These are phyloP conservation scores for Udeniomyces megalosporus DNA, from an alignment of 768 basidiomycete species.

Conservation along the genomic window DNA sequence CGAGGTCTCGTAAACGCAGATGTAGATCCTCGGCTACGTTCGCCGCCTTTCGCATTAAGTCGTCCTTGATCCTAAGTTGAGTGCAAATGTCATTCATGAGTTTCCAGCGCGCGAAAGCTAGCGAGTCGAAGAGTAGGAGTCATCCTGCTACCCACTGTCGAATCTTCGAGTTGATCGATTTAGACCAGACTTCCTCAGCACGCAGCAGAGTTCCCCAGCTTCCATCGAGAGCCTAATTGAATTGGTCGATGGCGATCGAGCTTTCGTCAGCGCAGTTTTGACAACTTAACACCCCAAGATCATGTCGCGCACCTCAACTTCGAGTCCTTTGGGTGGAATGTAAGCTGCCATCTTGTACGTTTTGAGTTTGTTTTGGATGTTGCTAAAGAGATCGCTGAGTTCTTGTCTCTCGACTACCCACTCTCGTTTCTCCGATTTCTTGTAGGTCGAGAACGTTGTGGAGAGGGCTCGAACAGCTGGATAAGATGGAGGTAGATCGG, in stretches of 20 bases:
- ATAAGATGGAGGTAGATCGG: slow-evolving; percentile 43
- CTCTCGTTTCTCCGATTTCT: slow-evolving; percentile 62
- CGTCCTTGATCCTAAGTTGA: slow-evolving; percentile 27
- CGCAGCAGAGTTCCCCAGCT: slow-evolving; percentile 58
- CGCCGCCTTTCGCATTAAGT: slow-evolving; percentile 25
- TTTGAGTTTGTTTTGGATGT: slow-evolving; percentile 81
- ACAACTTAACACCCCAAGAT: neutral
- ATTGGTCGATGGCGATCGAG: too few relatives aligned
- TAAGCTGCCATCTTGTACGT: slow-evolving; percentile 81
- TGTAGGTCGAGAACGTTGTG: slow-evolving; percentile 57
- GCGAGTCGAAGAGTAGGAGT: too few relatives aligned
- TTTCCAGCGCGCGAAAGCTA: neutral
- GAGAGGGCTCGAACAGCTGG: slow-evolving; percentile 63
- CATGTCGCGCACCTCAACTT: slow-evolving; percentile 37
- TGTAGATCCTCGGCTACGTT: slow-evolving; percentile 25
- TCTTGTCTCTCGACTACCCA: slow-evolving; percentile 89
- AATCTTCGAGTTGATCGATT: slow-evolving; percentile 76
- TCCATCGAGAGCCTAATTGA: slow-evolving; percentile 38
- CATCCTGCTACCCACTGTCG: slow-evolving; percentile 64
- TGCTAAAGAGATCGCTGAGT: slow-evolving; percentile 68
- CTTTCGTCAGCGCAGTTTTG: too few relatives aligned
- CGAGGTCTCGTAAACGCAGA: slow-evolving; percentile 22
- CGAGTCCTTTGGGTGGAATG: slow-evolving; percentile 54
- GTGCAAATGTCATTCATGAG: neutral
- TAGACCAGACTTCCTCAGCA: slow-evolving; percentile 59